Evolutionary conservation across 1,284 basidiomycete genomes (phyloP), one percentile per base, ranked within the genome.

Genomic region (Neotropicomus parvogracilis): DNA sequence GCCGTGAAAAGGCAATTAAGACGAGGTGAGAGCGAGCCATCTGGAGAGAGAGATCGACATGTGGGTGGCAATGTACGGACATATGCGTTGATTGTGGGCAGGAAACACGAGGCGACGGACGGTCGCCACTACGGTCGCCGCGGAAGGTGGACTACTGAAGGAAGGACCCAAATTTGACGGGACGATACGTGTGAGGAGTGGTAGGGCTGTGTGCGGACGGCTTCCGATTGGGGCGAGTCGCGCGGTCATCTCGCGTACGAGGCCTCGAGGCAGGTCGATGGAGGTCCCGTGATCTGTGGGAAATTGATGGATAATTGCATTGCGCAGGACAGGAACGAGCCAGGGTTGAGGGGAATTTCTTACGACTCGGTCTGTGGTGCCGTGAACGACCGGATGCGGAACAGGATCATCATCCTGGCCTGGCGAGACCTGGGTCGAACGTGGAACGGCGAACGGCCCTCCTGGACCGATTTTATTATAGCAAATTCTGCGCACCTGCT

Each of bases 171-270:
- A 24, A 24, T 24, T 24, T 24, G 24, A 24, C 24, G 24, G 24
- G 24, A 24, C 5, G 4, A 24, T 24, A 24, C 24, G 24, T 24
- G 24, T 24, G 24, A 24, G 24, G 8, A 24, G 24, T n/a, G n/a
- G n/a, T n/a, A 24, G 24, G 24, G 24, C 24, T 24, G 24, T 24
- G 24, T n/a, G n/a, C n/a, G n/a, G n/a, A 35, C 3, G 27, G 32
- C 52, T 34, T 55, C 51, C 31, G 42, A 58, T 52, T 27, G 16
- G 26, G 55, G 6, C 5, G 11, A 40, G 33, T 60, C 59, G 46
- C 60, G 62, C 59, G 60, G 59, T 62, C 60, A 62, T 62, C 50
- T 63, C 60, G 60, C 58, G 58, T 48, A 49, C 48, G 48, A 46
- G 36, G 63, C 60, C 60, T 62, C 63, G 60, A 64, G 60, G 62